Conservation (phyloP, 1,139 yeast species). For the Lodderomyces orthopsilosis region DNA sequence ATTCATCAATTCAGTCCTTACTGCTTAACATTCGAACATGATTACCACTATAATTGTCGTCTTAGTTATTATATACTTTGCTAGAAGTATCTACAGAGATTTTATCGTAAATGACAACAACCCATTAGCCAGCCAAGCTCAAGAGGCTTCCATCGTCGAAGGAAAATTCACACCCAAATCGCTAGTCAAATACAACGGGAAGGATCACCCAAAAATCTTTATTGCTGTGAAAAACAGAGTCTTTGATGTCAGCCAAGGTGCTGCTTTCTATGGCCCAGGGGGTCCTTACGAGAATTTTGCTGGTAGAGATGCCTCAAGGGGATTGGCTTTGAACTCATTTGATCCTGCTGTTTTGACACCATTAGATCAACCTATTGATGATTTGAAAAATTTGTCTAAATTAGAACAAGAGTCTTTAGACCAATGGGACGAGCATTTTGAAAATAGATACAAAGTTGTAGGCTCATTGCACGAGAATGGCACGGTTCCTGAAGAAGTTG, state of each 20-base stretch:
- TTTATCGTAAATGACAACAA: slow-evolving; percentile 16
- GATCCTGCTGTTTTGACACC: slow-evolving; percentile 59
- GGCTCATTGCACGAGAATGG: slow-evolving; percentile 48
- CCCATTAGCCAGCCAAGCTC: slow-evolving; percentile 14
- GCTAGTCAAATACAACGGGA: slow-evolving; percentile 75
- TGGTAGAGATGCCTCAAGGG: slow-evolving; percentile 95
- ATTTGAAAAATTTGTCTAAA: slow-evolving; percentile 54
- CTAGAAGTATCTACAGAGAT: slow-evolving; percentile 22
- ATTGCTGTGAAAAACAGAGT: slow-evolving; percentile 84
- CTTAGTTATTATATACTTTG: slow-evolving; percentile 22
- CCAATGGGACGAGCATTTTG: slow-evolving; percentile 85
- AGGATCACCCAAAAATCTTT: slow-evolving; percentile 71
- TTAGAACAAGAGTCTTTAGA: slow-evolving; percentile 69
- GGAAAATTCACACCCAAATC: slow-evolving; percentile 80
- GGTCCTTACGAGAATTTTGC: slow-evolving; percentile 96
- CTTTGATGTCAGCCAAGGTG: slow-evolving; percentile 79
- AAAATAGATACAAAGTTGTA: slow-evolving; percentile 69
- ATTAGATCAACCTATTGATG: slow-evolving; percentile 72
- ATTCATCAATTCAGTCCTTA: background rate
- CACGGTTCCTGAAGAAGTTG: slow-evolving; percentile 8
- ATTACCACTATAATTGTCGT: slow-evolving; percentile 25
- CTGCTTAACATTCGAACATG: too few species aligned
- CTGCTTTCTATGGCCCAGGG: slow-evolving; percentile 91
- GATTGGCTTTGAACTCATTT: slow-evolving; percentile 87
- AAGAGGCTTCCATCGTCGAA: slow-evolving; percentile 61